Conservation (phyloP, 2,329 filamentous ascomycete genomes). For the Sporothrix variecibatus region DNA sequence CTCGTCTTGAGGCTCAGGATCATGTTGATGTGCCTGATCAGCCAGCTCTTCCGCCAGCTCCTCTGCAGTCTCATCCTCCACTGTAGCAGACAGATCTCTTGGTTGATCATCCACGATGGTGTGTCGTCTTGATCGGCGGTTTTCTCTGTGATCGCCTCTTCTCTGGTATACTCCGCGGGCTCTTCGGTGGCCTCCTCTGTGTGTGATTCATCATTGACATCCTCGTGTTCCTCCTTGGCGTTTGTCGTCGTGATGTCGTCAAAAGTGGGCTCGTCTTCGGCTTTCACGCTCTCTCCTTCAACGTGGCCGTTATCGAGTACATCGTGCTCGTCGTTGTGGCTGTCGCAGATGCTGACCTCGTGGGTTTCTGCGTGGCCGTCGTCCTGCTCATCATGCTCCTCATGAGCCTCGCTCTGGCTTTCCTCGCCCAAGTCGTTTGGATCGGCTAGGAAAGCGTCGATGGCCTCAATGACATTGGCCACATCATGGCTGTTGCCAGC, state of each 20-base stretch:
- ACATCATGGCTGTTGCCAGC: slow-evolving; percentile 3
- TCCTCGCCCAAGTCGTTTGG: not conserved
- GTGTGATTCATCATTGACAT: not conserved
- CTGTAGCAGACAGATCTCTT: not conserved
- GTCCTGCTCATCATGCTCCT: not conserved
- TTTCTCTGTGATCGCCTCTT: no score
- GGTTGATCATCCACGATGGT: not conserved
- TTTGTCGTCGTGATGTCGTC: not conserved
- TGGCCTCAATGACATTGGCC: slow-evolving; percentile 16
- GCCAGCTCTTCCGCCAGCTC: not conserved
- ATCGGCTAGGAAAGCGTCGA: slow-evolving; percentile 18
- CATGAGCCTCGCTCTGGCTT: not conserved
- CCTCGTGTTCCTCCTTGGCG: not conserved
- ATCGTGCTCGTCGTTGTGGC: not conserved
- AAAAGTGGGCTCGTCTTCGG: not conserved
- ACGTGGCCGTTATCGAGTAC: not conserved
- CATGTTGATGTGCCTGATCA: not conserved
- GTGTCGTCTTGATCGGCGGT: not conserved
- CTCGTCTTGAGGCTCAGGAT: not conserved
- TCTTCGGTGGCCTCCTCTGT: not conserved
- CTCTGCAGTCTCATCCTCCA: not conserved
- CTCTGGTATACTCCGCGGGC: not conserved
- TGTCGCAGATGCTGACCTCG: not conserved
- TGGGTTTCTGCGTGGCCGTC: not conserved
- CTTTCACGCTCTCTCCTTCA: not conserved